Evolutionary conservation across 2,329 filamentous ascomycete genomes (phyloP).

Genomic region (Talaromyces sp.): DNA sequence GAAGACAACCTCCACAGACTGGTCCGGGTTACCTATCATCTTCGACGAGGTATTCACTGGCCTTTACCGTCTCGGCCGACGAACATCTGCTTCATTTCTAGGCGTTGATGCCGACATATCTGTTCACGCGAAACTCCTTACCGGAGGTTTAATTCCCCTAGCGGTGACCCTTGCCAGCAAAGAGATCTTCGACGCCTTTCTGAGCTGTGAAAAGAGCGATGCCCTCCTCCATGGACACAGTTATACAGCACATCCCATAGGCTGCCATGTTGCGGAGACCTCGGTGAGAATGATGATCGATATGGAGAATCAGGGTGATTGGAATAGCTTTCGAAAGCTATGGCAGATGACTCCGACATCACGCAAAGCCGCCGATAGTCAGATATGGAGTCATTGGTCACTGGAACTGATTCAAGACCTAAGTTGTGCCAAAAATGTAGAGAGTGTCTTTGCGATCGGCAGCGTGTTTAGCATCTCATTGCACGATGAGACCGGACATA

Average conservation of each 20-base stretch:
- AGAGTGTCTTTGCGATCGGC: constrained; percentile 68
- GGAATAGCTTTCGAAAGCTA: constrained; percentile 53
- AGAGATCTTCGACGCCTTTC: constrained; percentile 67
- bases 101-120: constrained; percentile 67
- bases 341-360: constrained; percentile 39
- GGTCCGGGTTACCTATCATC: constrained; percentile 72
- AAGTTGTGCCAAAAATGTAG: constrained; percentile 55
- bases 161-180: constrained; percentile 72
- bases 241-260: constrained; percentile 79
- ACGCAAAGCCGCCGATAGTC: neutral
- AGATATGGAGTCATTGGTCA: constrained; percentile 69
- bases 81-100: constrained; percentile 67
- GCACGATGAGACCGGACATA: constrained; percentile 44
- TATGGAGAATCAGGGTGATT: constrained; percentile 56
- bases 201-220: constrained; percentile 69
- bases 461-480: constrained; percentile 67
- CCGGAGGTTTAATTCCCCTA: constrained; percentile 73
- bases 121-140: constrained; percentile 79
- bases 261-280: constrained; percentile 72
- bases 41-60: constrained; percentile 89
- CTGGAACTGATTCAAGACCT: constrained; percentile 55
- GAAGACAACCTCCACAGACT: constrained; percentile 36
- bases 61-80: constrained; percentile 72
- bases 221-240: constrained; percentile 80
- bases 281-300: constrained; percentile 58